Conservation (phyloP, 768 basidiomycete species). For the Pisolithus orientalis region DNA sequence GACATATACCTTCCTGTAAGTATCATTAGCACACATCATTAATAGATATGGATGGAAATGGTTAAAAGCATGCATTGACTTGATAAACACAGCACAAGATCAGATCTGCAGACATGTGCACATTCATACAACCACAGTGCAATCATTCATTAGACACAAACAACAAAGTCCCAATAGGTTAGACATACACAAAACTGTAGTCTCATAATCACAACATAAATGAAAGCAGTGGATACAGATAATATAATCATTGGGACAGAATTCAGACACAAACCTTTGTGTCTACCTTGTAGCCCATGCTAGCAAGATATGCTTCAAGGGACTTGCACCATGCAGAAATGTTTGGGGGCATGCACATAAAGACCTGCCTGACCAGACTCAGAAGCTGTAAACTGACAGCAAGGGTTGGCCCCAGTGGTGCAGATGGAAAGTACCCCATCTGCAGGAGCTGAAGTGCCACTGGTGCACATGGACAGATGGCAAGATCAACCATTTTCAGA, state of each 20-base stretch:
- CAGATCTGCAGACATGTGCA: too few relatives aligned
- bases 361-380: conserved; percentile 21
- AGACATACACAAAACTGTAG: too few relatives aligned
- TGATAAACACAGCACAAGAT: too few relatives aligned
- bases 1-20: conserved; percentile 16
- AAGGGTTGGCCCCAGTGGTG: conserved; percentile 24
- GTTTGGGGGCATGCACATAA: conserved; percentile 22
- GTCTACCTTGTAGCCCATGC: conserved; percentile 15
- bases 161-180: too few relatives aligned
- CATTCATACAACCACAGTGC: too few relatives aligned
- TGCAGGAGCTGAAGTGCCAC: conserved; percentile 19
- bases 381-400: conserved; percentile 28
- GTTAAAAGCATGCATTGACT: too few relatives aligned
- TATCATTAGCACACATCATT: neutral
- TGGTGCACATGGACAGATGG: conserved; percentile 1
- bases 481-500: neutral
- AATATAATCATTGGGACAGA: too few relatives aligned
- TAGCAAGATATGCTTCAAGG: conserved; percentile 16
- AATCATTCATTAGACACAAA: too few relatives aligned
- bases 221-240: too few relatives aligned
- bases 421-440: conserved; percentile 21
- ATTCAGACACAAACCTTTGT: conserved; percentile 7
- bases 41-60: too few relatives aligned
- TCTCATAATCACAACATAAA: too few relatives aligned
- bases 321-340: conserved; percentile 22